Percentiles rank a stretch among this genome's conserved stretches.
Evolutionary conservation across 2,329 filamentous ascomycete genomes (phyloP).

Genomic region (Capronia americana): DNA sequence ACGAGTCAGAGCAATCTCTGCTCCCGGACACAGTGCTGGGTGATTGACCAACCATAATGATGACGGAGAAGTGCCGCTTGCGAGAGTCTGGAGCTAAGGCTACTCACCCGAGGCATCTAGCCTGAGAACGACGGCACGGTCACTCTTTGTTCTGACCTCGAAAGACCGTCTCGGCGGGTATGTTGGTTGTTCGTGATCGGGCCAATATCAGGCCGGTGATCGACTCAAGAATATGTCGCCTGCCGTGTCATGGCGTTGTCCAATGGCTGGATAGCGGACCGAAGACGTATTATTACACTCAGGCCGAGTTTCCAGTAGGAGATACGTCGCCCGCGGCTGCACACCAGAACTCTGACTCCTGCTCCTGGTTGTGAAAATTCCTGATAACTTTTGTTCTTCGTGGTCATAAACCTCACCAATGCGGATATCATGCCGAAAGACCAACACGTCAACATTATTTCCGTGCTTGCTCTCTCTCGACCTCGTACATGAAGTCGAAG

Average conservation of each 20-base stretch:
- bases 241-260: neutral
- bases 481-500: conserved; percentile 98
- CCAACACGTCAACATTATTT: conserved; percentile 41
- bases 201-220: neutral
- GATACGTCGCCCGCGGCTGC: neutral
- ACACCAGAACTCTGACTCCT: neutral
- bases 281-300: neutral
- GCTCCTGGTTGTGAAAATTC: neutral
- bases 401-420: conserved; percentile 14
- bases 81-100: neutral
- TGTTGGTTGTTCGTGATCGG: neutral
- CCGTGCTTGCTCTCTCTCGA: conserved; percentile 78
- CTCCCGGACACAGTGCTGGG: neutral
- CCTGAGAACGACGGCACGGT: neutral
- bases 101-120: too few species aligned
- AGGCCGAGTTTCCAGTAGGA: neutral
- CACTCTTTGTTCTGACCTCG: neutral
- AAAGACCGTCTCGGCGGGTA: neutral
- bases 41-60: neutral
- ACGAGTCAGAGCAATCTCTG: neutral
- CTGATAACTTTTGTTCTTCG: conserved; percentile 4
- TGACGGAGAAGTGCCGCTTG: neutral
- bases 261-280: neutral
- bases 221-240: neutral
- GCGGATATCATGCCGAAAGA: conserved; percentile 26